Evolutionary conservation across 768 basidiomycete genomes (phyloP).

Genomic region (Psilocybe tampanensis): DNA sequence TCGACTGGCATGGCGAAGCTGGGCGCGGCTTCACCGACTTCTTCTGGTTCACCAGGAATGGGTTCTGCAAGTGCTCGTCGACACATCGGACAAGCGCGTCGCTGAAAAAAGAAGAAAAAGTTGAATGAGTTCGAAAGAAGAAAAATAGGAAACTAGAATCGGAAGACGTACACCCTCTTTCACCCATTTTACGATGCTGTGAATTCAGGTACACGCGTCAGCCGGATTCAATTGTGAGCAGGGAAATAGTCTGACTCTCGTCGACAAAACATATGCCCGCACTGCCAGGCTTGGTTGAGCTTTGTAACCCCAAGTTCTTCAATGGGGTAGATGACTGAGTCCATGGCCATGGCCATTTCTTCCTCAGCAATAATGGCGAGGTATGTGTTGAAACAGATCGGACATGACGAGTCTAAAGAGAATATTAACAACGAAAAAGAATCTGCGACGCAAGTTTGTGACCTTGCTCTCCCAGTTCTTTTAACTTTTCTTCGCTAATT

Average conservation of each 20-base stretch:
- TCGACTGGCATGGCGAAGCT: not conserved
- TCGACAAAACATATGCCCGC: conserved; percentile 78
- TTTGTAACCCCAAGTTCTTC: conserved; percentile 73
- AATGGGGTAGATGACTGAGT: conserved; percentile 73
- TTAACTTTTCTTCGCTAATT: conserved; percentile 49
- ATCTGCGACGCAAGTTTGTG: not conserved
- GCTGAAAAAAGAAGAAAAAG: conserved; percentile 31
- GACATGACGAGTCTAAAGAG: conserved; percentile 63
- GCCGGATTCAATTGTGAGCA: not conserved
- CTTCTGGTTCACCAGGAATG: conserved; percentile 2
- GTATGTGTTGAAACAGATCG: conserved; percentile 75
- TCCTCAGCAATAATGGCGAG: conserved; percentile 73
- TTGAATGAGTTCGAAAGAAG: not conserved
- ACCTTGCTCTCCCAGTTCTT: conserved; percentile 49
- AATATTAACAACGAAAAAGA: not conserved
- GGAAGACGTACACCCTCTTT: conserved; percentile 51
- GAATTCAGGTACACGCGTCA: conserved; percentile 1
- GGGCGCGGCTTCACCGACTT: not conserved
- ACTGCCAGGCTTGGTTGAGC: conserved; percentile 52
- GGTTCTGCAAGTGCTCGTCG: conserved; percentile 46
- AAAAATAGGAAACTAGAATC: not conserved
- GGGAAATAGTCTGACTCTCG: conserved; percentile 58
- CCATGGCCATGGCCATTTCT: conserved; percentile 73
- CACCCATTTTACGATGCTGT: conserved; percentile 72
- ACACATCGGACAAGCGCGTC: conserved; percentile 69